Evolutionary conservation across 23 red algal genomes (phyloP).

Genomic region (Cyanidium caldarium): DNA sequence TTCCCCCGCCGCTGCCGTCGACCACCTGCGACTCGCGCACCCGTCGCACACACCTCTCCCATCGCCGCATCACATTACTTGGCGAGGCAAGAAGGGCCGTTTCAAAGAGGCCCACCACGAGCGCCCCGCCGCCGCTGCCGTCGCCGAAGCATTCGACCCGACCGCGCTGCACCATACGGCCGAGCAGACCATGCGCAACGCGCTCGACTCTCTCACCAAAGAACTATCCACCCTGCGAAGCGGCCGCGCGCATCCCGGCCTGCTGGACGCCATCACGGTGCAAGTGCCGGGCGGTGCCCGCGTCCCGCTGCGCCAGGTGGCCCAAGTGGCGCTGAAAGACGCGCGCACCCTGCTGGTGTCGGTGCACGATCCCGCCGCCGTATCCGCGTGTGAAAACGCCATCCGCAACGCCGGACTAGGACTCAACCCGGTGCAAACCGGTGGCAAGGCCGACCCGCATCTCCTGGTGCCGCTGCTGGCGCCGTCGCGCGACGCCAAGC

Average conservation of each 20-base stretch:
- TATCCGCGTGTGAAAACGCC: slow-evolving; percentile 33
- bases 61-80: too few species aligned
- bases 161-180: background rate
- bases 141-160: background rate
- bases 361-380: slow-evolving; percentile 38
- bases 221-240: slow-evolving; percentile 32
- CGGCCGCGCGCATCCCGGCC: slow-evolving; percentile 37
- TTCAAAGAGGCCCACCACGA: background rate
- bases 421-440: slow-evolving; percentile 29
- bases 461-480: background rate
- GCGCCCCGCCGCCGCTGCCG: background rate
- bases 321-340: slow-evolving; percentile 60
- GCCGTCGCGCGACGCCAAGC: background rate
- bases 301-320: slow-evolving; percentile 37
- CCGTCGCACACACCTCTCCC: too few species aligned
- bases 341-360: slow-evolving; percentile 32
- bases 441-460: background rate
- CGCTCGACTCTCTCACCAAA: slow-evolving; percentile 16
- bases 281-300: slow-evolving; percentile 19
- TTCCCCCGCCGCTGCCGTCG: too few species aligned
- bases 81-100: background rate
- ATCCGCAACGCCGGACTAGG: slow-evolving; percentile 55
- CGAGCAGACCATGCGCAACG: slow-evolving; percentile 15
- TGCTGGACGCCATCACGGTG: slow-evolving; percentile 52
- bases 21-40: too few species aligned